Base-by-base conservation (phyloP, 129 eudicot genomes). In the Flaveria sonorensis region DNA sequence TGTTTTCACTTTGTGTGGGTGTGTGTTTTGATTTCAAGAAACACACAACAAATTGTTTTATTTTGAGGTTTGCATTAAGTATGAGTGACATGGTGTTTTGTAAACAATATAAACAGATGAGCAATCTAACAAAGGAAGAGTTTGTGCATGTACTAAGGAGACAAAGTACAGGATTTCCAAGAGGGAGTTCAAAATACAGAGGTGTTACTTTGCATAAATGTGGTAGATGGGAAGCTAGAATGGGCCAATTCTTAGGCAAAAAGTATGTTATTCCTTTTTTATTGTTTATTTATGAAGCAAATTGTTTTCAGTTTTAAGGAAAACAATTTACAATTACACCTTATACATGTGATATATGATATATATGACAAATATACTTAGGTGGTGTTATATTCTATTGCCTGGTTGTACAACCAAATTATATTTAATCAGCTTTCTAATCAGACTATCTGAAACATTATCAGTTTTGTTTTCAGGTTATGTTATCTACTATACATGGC, bases 191-290 rank as follows among this genome's bases (percentile, higher is more conserved):
- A 21, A 92, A 89, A 83, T 92, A 92, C 80, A 87, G 97, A 83
- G 97, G 97, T 52, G 97, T 92, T 24, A 92, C 97, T 51, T 86
- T 92, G 88, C 97, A 92, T 81, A 92, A 92, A 92, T 92, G 97
- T 92, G 97, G 97, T 48, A 84, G 97, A 87, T 92, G 97, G 97
- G 97, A 92, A 82, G 96, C 99, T 72, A 88, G 99, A 78, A 95
- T 95, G 99, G 99, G 99, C 82, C 99, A 95, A 75, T 95, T 95
- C 84, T 88, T 95, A 51, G 99, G 97, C 89, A 95, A 95, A 95
- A 95, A 95, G 99, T 95, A 86, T 75, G 85, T 77, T 73, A 67
- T 78, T 43, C 79, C 74, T 67, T 73, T 80, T 66, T 62, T 65
- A 66, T 80, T 80, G 79, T 72, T 73, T 73, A 65, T 73, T 73